Conservation (phyloP, 2,329 filamentous ascomycete genomes). For the Exophiala xenobiotica region DNA sequence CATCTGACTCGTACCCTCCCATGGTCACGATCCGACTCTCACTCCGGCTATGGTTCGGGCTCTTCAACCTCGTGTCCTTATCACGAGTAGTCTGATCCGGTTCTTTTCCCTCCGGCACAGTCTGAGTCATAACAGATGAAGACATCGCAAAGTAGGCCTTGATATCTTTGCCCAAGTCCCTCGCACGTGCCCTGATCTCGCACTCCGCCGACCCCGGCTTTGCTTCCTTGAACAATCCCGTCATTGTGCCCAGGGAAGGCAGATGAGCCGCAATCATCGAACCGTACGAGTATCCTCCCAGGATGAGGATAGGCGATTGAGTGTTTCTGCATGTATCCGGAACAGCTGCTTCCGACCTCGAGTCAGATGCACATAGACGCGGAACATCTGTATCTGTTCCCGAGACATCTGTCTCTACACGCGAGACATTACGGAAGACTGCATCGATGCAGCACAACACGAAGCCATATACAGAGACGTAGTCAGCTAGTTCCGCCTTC, state of each 20-base stretch:
- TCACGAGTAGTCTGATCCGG: neutral
- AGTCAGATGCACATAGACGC: neutral
- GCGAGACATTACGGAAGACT: constrained; percentile 10
- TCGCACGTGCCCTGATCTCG: constrained; percentile 69
- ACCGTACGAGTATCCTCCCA: constrained; percentile 89
- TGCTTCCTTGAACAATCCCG: constrained; percentile 58
- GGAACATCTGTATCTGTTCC: constrained; percentile 1
- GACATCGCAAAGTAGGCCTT: constrained; percentile 22
- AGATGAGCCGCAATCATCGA: constrained; percentile 75
- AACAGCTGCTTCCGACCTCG: neutral
- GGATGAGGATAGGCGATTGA: constrained; percentile 52
- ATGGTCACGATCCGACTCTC: constrained; percentile 35
- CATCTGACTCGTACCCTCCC: constrained; percentile 49
- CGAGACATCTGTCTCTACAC: constrained; percentile 1
- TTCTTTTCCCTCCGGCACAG: neutral
- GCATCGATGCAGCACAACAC: constrained; percentile 48
- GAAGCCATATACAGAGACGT: constrained; percentile 78
- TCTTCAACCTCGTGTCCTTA: neutral
- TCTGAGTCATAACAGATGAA: constrained; percentile 5
- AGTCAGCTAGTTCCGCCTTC: constrained; percentile 77
- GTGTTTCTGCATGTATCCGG: neutral
- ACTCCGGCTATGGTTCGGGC: constrained; percentile 1
- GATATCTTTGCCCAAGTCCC: constrained; percentile 50
- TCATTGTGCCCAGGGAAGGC: constrained; percentile 58
- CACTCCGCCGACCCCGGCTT: constrained; percentile 58